Base-by-base conservation (phyloP, 2,329 filamentous ascomycete species). In the Botrytis deweyae region DNA sequence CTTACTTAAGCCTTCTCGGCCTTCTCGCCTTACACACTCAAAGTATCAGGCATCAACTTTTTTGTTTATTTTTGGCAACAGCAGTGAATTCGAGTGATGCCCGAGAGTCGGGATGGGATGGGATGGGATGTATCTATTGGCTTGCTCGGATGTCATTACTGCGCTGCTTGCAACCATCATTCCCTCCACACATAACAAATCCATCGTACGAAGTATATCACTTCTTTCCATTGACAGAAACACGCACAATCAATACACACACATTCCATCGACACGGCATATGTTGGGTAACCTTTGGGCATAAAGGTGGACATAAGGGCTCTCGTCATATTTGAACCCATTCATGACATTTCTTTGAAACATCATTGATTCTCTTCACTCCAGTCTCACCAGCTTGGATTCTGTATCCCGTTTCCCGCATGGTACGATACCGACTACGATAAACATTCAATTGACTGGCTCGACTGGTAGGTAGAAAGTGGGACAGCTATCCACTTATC, bases 21-120 rank as follows among this genome's bases (percentile, higher is more conserved):
- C 49, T 55, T n/a, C 6, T n/a, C 25, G 49, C 25, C 49, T 40
- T 29, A 22, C 3, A 44, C 20, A 49, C 18, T 20, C 18, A 29
- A 18, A n/a, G 36, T 69, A 69, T 44, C 49, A 69, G 66, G 66
- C 66, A 69, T 42, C 29, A 9, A 58, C 18, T 29, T 22, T 22
- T 22, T 42, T 9, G 3, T 29, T 25, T 42, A 22, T 64, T 44
- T 44, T 64, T 63, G 36, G 61, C 25, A 55, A 42, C 59, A 62
- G 59, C 20, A 29, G 52, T 55, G 52, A 55, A 55, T 18, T 29
- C 52, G 16, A 55, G 49, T 55, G 58, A 36, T 59, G 58, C 58
- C 58, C 36, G 61, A 62, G 38, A 62, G 20, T 40, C 36, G 33
- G 36, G 22, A 62, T n/a, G 33, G 59, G 16, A 44, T 44, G 33